Conservation (phyloP, 2,329 filamentous ascomycete species). For the Verruconis gallopava region DNA sequence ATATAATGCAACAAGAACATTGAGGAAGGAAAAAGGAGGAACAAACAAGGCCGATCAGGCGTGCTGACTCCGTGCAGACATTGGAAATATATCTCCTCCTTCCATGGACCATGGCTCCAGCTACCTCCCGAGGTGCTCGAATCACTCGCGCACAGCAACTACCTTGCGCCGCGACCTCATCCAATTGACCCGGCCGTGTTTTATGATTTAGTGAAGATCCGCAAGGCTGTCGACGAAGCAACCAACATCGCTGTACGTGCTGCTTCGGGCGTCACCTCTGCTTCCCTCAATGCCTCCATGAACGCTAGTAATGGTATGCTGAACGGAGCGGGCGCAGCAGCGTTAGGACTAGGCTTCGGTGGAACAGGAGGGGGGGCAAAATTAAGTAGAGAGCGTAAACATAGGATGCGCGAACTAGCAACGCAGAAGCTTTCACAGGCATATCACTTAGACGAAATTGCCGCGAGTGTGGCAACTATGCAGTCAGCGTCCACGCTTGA, state of each 20-base stretch:
- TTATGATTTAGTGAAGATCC: conserved; percentile 74
- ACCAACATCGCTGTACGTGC: conserved; percentile 66
- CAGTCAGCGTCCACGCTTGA: conserved; percentile 66
- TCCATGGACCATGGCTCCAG: conserved; percentile 73
- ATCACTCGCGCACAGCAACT: conserved; percentile 66
- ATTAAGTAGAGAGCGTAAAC: conserved; percentile 62
- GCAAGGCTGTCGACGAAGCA: conserved; percentile 66
- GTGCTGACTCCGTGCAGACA: conserved; percentile 55
- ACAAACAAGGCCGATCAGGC: too few species aligned
- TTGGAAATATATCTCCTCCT: conserved; percentile 75
- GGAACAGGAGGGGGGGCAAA: conserved; percentile 47
- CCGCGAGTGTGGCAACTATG: conserved; percentile 72
- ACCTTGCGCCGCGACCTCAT: conserved; percentile 59
- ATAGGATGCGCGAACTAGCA: conserved; percentile 68
- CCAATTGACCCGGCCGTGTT: conserved; percentile 70
- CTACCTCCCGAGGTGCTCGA: conserved; percentile 68
- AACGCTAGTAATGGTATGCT: conserved; percentile 39
- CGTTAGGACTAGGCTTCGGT: conserved; percentile 44
- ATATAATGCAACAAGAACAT: too few species aligned
- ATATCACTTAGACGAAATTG: conserved; percentile 72
- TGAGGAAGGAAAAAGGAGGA: too few species aligned
- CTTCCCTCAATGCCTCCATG: conserved; percentile 44
- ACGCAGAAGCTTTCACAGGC: conserved; percentile 65
- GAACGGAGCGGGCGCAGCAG: conserved; percentile 34
- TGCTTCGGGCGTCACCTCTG: conserved; percentile 57